Conservation (phyloP, 192 early-diverging fungal species). For the Spizellomyces sp. region DNA sequence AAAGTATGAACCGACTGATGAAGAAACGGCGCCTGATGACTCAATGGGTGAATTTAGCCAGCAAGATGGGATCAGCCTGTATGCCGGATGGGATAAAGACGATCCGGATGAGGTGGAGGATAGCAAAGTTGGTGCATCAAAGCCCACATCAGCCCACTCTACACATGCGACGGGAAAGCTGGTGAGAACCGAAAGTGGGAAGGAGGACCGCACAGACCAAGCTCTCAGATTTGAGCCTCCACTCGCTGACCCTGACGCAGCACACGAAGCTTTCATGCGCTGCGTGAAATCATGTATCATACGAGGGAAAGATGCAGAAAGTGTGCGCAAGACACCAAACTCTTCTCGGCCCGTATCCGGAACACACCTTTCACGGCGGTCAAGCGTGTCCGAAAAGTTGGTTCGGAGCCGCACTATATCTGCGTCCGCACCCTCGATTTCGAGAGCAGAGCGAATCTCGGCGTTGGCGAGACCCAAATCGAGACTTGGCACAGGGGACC, state of each 20-base stretch:
- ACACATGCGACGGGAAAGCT: neutral
- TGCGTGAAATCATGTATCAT: constrained; percentile 13
- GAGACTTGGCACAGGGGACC: neutral
- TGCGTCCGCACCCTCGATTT: too few species aligned
- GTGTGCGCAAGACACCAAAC: neutral
- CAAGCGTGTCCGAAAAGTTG: neutral
- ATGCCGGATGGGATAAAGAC: constrained; percentile 7
- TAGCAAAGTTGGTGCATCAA: neutral
- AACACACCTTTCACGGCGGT: neutral
- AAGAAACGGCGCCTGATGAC: neutral
- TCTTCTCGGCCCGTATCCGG: neutral
- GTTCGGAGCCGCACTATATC: neutral
- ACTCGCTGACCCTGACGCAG: neutral
- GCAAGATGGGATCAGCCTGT: neutral
- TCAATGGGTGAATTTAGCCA: neutral
- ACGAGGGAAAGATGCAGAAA: neutral
- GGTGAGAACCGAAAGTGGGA: too few species aligned
- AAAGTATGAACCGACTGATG: neutral
- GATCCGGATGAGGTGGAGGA: neutral
- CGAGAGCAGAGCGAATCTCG: neutral
- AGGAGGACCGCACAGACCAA: neutral
- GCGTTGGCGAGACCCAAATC: neutral
- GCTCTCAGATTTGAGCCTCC: neutral
- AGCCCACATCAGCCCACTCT: neutral
- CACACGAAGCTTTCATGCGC: constrained; percentile 1